phyloP scores from a whole-genome alignment of 441 rosid genomes.

The Pelargonium exstipulatum region DNA sequence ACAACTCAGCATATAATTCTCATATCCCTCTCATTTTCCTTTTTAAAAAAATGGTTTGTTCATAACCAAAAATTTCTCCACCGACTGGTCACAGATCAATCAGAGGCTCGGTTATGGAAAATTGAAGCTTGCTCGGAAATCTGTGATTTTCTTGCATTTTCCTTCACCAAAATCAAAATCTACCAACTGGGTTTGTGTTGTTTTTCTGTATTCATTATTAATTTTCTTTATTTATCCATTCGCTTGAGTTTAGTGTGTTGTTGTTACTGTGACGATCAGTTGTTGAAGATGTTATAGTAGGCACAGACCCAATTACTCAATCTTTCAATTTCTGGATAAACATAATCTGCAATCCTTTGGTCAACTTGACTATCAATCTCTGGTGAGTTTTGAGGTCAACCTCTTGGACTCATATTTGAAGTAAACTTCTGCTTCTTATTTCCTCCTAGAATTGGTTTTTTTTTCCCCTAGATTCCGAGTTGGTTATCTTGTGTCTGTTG shows the following conservation, averaged over 20 bases:
- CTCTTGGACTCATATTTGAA: not conserved
- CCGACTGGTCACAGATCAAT: not conserved
- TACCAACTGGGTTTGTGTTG: conserved; percentile 8
- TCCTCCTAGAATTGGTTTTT: not conserved
- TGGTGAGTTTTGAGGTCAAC: conserved; percentile 1
- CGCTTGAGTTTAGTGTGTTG: not conserved
- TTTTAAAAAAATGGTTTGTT: too few species aligned
- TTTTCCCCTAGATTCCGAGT: not conserved
- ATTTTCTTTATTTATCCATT: too few species aligned
- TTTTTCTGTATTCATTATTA: not conserved
- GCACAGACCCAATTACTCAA: not conserved
- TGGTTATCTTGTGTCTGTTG: too few species aligned
- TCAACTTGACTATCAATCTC: not conserved
- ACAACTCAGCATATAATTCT: not conserved
- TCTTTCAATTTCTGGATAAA: not conserved
- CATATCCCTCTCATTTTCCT: not conserved
- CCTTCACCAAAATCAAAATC: not conserved
- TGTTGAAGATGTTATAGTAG: not conserved
- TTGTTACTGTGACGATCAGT: not conserved
- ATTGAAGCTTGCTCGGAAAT: not conserved
- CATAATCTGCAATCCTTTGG: not conserved
- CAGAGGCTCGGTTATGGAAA: not conserved
- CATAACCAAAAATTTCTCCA: not conserved
- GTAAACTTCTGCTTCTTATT: not conserved
- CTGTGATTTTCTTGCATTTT: not conserved